Conservation (phyloP, 805 yeast species). For the Saccharomycopsis malanga region DNA sequence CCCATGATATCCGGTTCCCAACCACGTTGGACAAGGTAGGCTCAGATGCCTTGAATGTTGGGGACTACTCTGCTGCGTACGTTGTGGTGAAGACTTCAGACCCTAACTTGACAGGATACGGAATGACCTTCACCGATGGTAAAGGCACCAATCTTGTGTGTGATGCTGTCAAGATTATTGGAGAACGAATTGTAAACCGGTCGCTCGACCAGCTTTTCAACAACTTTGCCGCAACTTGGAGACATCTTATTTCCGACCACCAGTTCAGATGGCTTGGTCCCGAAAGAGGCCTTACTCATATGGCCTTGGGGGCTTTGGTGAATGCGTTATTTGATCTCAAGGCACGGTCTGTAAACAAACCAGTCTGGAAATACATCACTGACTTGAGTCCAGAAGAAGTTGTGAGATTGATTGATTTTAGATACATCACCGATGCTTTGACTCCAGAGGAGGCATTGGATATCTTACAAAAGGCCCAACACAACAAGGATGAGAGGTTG, state of each 20-base stretch:
- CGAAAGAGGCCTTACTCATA: constrained; percentile 37
- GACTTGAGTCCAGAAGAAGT: constrained; percentile 37
- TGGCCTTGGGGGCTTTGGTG: constrained; percentile 36
- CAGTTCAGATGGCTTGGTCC: constrained; percentile 41
- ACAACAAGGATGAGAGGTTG: constrained; percentile 30
- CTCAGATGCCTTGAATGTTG: constrained; percentile 39
- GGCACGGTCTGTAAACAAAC: constrained; percentile 34
- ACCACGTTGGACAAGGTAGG: constrained; percentile 35
- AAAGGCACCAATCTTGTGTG: constrained; percentile 34
- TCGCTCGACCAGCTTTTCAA: constrained; percentile 28
- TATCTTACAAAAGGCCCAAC: constrained; percentile 28
- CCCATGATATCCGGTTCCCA: constrained; percentile 34
- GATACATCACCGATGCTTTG: constrained; percentile 37
- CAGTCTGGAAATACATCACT: constrained; percentile 37
- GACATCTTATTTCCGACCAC: constrained; percentile 33
- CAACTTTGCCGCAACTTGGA: constrained; percentile 38
- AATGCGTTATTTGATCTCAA: constrained; percentile 40
- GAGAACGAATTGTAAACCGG: constrained; percentile 32
- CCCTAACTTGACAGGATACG: constrained; percentile 30
- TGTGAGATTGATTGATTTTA: constrained; percentile 35
- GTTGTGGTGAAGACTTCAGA: constrained; percentile 29
- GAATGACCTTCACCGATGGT: constrained; percentile 39
- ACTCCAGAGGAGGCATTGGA: constrained; percentile 37
- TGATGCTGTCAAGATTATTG: constrained; percentile 32
- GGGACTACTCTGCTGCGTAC: constrained; percentile 38